phyloP scores from a whole-genome alignment of 306 rosid species.

The Notholithocarpus densiflorus region DNA sequence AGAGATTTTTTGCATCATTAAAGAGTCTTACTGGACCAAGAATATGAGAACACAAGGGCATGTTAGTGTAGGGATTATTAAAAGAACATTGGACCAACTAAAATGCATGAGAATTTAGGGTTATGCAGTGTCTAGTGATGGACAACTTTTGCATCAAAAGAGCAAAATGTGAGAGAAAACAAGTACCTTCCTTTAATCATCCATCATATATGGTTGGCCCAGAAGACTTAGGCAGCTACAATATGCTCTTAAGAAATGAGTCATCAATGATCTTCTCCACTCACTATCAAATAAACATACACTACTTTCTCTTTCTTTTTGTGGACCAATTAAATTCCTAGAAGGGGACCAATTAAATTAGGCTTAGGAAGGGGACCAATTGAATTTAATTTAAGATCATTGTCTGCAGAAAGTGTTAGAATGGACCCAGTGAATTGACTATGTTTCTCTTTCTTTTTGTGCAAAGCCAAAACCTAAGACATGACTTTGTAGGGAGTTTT shows the following conservation, averaged over 20 bases:
- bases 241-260: not conserved
- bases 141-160: too few species aligned
- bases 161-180: not conserved
- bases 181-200: not conserved
- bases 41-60: too few species aligned
- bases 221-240: not conserved
- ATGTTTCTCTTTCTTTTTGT: not conserved
- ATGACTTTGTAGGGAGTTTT: not conserved
- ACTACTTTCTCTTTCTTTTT: not conserved
- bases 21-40: too few species aligned
- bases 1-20: too few species aligned
- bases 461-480: not conserved
- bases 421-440: not conserved
- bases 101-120: too few species aligned
- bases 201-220: slow-evolving; percentile 1
- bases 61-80: too few species aligned
- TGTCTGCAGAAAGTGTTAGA: not conserved
- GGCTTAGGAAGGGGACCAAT: not conserved
- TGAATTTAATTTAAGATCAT: not conserved
- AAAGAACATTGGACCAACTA: too few species aligned
- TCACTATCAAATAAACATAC: not conserved
- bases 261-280: not conserved
- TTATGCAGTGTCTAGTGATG: too few species aligned
- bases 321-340: not conserved
- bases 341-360: not conserved